A percentile compares a stretch with the other conserved stretches of the same genome.
These are phyloP conservation scores for Suillus subluteus DNA, from an alignment of 768 basidiomycete genomes.

Conservation along the genomic window DNA sequence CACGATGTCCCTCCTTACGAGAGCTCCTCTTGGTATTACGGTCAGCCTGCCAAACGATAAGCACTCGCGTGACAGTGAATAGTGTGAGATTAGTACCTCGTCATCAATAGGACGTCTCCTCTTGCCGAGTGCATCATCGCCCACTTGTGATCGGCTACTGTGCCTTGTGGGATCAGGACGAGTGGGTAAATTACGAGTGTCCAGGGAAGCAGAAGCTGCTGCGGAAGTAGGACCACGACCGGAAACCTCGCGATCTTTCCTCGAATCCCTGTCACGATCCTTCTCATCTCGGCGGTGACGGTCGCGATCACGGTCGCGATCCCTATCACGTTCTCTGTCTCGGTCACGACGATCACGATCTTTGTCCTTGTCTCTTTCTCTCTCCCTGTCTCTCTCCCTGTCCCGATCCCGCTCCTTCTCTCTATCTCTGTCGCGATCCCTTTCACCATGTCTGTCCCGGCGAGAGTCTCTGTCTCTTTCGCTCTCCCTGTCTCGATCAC, in stretches of 20 bases:
- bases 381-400: conserved; percentile 47
- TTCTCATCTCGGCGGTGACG: conserved; percentile 63
- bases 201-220: conserved; percentile 37
- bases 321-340: conserved; percentile 54
- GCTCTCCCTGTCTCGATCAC: conserved; percentile 45
- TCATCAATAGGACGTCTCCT: conserved; percentile 71
- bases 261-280: conserved; percentile 63
- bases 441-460: conserved; percentile 48
- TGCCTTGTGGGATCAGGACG: conserved; percentile 65
- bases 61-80: conserved; percentile 11
- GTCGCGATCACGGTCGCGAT: conserved; percentile 43
- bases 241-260: conserved; percentile 61
- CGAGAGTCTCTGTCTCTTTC: conserved; percentile 54
- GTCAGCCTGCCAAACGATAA: conserved; percentile 54
- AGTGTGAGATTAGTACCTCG: conserved; percentile 54
- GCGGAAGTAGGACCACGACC: conserved; percentile 38
- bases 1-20: conserved; percentile 76
- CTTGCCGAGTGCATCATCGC: conserved; percentile 75
- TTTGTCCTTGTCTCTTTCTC: conserved; percentile 39
- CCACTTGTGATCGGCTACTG: conserved; percentile 44
- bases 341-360: conserved; percentile 43
- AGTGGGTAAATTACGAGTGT: conserved; percentile 59
- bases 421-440: conserved; percentile 49
- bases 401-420: conserved; percentile 53
- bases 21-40: conserved; percentile 81